A percentile compares a stretch with the other conserved stretches of the same genome.
These are phyloP conservation scores for Jamesozyma rosinii DNA, from an alignment of 805 yeast genomes.

Conservation along the genomic window DNA sequence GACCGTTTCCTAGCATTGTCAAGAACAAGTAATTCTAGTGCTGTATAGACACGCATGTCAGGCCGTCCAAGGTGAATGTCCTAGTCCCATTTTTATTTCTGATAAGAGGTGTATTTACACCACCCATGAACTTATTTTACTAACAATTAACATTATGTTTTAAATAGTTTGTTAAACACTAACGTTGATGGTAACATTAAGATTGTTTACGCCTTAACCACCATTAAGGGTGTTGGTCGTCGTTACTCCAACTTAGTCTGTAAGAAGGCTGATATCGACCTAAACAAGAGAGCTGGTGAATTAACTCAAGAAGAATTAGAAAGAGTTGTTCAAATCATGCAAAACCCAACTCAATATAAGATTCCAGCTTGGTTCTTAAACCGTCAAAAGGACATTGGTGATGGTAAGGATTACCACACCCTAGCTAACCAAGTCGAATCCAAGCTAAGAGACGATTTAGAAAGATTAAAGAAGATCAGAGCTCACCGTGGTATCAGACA, in stretches of 20 bases:
- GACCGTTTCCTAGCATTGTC: too few relatives aligned
- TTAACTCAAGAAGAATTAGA: slow-evolving; percentile 99
- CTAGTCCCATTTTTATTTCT: too few relatives aligned
- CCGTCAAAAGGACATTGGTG: slow-evolving; percentile 97
- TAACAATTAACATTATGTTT: slow-evolving; percentile 1
- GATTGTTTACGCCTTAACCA: slow-evolving; percentile 99
- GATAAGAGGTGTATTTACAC: too few relatives aligned
- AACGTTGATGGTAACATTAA: slow-evolving; percentile 99
- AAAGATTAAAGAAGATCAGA: slow-evolving; percentile 99
- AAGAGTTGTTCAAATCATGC: slow-evolving; percentile 99
- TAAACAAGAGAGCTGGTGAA: slow-evolving; percentile 99
- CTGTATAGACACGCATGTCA: too few relatives aligned
- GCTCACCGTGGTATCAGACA: slow-evolving; percentile 99
- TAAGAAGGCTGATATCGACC: slow-evolving; percentile 99
- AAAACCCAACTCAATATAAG: slow-evolving; percentile 98
- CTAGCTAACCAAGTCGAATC: slow-evolving; percentile 98
- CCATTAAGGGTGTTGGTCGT: slow-evolving; percentile 99
- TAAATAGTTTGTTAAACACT: slow-evolving; percentile 91
- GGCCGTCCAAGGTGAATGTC: too few relatives aligned
- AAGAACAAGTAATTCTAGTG: too few relatives aligned
- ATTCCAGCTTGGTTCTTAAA: slow-evolving; percentile 99
- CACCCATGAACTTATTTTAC: background rate
- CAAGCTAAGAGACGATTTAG: slow-evolving; percentile 98
- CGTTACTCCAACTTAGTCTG: slow-evolving; percentile 99
- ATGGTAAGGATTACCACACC: slow-evolving; percentile 98